Evolutionary conservation across 208 protist species (phyloP).

Genomic region (Balamuthia mandrillaris): DNA sequence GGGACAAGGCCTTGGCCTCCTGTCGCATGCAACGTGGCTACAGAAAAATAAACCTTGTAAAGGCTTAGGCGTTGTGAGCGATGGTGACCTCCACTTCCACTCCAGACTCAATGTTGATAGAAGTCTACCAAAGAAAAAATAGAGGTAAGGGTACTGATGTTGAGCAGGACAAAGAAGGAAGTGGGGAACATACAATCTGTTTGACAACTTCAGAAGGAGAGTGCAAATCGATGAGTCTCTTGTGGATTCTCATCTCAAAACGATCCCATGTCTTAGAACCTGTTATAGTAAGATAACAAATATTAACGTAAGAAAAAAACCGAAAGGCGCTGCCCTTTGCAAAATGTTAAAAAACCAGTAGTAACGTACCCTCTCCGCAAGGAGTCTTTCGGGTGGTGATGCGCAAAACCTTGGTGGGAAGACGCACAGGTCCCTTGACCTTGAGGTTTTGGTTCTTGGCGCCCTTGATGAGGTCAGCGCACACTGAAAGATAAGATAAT

Average conservation of each 20-base stretch:
- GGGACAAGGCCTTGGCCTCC: too few relatives aligned
- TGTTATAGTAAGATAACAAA: background rate
- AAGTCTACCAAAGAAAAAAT: too few relatives aligned
- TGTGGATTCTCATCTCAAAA: constrained; percentile 99
- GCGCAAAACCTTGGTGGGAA: constrained; percentile 95
- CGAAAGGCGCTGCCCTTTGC: background rate
- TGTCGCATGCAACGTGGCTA: too few relatives aligned
- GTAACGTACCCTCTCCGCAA: constrained; percentile 95
- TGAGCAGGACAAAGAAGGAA: too few relatives aligned
- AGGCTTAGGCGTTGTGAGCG: constrained; percentile 37
- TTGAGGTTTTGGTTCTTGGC: constrained; percentile 91
- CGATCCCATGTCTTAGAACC: constrained; percentile 98
- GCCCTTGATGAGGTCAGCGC: constrained; percentile 85
- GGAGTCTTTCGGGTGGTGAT: constrained; percentile 98
- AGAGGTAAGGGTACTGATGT: too few relatives aligned
- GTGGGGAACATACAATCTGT: too few relatives aligned
- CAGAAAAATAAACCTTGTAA: too few relatives aligned
- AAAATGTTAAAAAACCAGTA: background rate
- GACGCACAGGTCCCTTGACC: constrained; percentile 95
- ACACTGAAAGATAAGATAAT: constrained; percentile 71
- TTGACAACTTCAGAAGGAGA: constrained; percentile 77
- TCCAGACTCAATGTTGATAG: constrained; percentile 57
- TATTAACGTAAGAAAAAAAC: too few relatives aligned
- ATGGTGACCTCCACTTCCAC: constrained; percentile 68
- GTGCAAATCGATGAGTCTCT: constrained; percentile 97